Evolutionary conservation across 2,329 filamentous ascomycete species (phyloP).

Genomic region (Monosporascus cannonballus): DNA sequence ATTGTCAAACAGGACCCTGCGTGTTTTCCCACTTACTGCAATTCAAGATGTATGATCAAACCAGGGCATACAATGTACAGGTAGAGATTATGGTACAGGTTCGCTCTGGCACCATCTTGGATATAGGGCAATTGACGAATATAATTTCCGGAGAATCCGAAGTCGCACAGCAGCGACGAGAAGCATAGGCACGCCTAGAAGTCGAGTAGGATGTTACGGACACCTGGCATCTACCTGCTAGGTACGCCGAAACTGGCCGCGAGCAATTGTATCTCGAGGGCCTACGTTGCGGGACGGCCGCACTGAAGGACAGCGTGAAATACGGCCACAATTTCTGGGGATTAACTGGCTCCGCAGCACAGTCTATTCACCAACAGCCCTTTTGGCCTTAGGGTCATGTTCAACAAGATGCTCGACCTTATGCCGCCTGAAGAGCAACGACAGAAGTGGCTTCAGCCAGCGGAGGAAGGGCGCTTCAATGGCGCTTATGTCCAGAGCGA

Average conservation of each 20-base stretch:
- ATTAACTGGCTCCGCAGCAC: constrained; percentile 7
- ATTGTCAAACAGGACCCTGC: too few species aligned
- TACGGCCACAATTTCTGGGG: constrained; percentile 20
- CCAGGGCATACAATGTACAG: not conserved
- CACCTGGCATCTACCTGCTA: constrained; percentile 15
- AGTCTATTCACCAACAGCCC: constrained; percentile 11
- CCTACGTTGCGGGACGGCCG: constrained; percentile 16
- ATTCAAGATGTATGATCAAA: too few species aligned
- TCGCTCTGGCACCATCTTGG: not conserved
- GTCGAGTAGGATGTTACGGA: constrained; percentile 6
- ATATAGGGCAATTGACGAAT: not conserved
- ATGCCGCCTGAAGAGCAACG: not conserved
- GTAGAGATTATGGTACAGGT: not conserved
- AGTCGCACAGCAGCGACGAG: constrained; percentile 4
- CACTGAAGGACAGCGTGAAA: constrained; percentile 16
- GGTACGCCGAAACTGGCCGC: constrained; percentile 18
- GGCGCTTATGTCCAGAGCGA: constrained; percentile 26
- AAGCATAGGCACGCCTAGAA: constrained; percentile 8
- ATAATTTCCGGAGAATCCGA: not conserved
- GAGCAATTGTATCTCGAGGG: constrained; percentile 19
- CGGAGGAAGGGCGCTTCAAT: constrained; percentile 15
- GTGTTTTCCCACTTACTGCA: too few species aligned
- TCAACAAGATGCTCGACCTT: constrained; percentile 10
- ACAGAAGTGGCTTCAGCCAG: constrained; percentile 8
- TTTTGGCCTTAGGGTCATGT: constrained; percentile 12